These are phyloP conservation scores for Hibiscus syriacus DNA, from an alignment of 345 rosid genomes.

Conservation along the genomic window DNA sequence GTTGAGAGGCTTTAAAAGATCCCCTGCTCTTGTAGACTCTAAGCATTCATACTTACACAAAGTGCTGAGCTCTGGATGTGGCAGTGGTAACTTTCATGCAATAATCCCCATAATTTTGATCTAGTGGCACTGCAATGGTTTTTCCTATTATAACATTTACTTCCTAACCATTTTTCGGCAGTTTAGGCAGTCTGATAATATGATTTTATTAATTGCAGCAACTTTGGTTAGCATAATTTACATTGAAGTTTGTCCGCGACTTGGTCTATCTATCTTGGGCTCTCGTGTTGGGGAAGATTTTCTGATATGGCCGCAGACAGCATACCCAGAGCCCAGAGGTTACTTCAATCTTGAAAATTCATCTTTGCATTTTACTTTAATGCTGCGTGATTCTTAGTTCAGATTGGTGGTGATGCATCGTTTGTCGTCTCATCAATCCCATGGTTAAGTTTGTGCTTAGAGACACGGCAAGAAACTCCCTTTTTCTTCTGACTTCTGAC, in stretches of 20 bases:
- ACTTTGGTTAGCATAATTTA: slow-evolving; percentile 83
- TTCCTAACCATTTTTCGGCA: background rate
- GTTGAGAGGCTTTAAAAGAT: slow-evolving; percentile 72
- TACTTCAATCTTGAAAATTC: slow-evolving; percentile 18
- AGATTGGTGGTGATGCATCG: background rate
- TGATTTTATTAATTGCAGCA: slow-evolving; percentile 38
- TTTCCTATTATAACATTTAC: background rate
- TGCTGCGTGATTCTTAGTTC: background rate
- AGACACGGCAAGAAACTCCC: background rate
- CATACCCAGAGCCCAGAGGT: slow-evolving; percentile 78
- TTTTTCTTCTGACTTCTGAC: background rate
- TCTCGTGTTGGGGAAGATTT: slow-evolving; percentile 94
- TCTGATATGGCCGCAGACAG: slow-evolving; percentile 88
- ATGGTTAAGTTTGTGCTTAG: background rate
- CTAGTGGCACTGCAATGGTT: background rate
- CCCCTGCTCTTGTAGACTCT: slow-evolving; percentile 53
- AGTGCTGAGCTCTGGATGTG: slow-evolving; percentile 58
- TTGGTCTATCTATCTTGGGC: slow-evolving; percentile 71
- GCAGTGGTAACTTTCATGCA: slow-evolving; percentile 55
- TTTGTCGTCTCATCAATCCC: background rate
- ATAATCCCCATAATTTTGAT: background rate
- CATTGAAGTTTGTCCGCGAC: slow-evolving; percentile 83
- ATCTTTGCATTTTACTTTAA: background rate
- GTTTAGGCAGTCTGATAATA: background rate
- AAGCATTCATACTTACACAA: slow-evolving; percentile 66